Evolutionary conservation across 192 early-diverging fungal genomes (phyloP).

Genomic region (Coemansia sp.): DNA sequence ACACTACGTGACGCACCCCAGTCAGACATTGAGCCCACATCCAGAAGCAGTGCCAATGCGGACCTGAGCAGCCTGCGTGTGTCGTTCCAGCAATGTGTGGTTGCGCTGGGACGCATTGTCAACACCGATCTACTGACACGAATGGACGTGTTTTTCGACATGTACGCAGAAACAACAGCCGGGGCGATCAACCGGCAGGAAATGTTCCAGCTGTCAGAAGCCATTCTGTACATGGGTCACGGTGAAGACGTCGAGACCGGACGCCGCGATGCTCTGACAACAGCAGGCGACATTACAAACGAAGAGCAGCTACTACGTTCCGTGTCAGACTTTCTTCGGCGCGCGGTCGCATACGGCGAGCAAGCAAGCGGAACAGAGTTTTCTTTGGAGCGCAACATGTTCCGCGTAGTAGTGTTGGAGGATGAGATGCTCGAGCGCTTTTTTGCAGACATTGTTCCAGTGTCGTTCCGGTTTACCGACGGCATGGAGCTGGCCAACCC

Average conservation of each 20-base stretch:
- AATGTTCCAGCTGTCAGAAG: conserved; percentile 81
- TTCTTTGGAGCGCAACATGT: conserved; percentile 51
- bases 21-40: neutral
- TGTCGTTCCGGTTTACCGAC: conserved; percentile 50
- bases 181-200: conserved; percentile 71
- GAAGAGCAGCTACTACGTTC: conserved; percentile 52
- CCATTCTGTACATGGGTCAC: conserved; percentile 72
- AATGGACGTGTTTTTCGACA: conserved; percentile 78
- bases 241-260: conserved; percentile 37
- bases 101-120: conserved; percentile 73
- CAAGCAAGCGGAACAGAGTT: conserved; percentile 10
- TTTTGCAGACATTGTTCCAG: conserved; percentile 61
- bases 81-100: conserved; percentile 76
- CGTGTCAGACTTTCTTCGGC: conserved; percentile 35
- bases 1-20: neutral
- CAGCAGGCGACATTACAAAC: conserved; percentile 30
- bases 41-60: neutral
- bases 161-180: conserved; percentile 72
- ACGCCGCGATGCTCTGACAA: conserved; percentile 1
- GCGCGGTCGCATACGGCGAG: conserved; percentile 26
- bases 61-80: conserved; percentile 38
- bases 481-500: conserved; percentile 52
- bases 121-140: conserved; percentile 75
- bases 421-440: conserved; percentile 85
- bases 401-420: conserved; percentile 80